Evolutionary conservation across 225 moss, liverwort and hornwort genomes (phyloP).

Genomic region (Asterella californica): DNA sequence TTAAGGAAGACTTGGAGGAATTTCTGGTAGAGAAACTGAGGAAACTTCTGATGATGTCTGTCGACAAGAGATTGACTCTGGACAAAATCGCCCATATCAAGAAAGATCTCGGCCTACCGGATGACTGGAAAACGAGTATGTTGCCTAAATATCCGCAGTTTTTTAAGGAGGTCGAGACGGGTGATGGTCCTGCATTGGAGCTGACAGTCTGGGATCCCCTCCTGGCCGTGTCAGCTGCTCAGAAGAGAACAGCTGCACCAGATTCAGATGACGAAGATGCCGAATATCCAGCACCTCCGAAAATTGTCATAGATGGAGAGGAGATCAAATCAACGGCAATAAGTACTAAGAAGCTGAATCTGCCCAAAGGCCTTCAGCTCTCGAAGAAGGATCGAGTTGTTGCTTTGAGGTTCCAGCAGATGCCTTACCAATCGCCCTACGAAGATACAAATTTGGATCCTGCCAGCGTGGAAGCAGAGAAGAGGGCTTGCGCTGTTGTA

Average conservation of each 20-base stretch:
- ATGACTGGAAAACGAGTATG: conserved; percentile 63
- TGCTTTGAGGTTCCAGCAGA: conserved; percentile 69
- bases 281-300: conserved; percentile 27
- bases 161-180: conserved; percentile 67
- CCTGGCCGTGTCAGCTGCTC: conserved; percentile 61
- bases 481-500: conserved; percentile 66
- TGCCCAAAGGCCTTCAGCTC: conserved; percentile 79
- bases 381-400: conserved; percentile 89
- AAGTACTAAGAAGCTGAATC: conserved; percentile 54
- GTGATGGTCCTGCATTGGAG: conserved; percentile 59
- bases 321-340: conserved; percentile 53
- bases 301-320: conserved; percentile 49
- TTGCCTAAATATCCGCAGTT: conserved; percentile 68
- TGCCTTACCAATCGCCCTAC: conserved; percentile 83
- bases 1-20: conserved; percentile 58
- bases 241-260: conserved; percentile 50
- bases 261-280: conserved; percentile 42
- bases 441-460: conserved; percentile 63
- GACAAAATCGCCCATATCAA: conserved; percentile 76
- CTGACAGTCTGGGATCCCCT: conserved; percentile 82
- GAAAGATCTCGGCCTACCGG: conserved; percentile 72
- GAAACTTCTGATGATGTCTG: conserved; percentile 92
- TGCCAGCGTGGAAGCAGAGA: conserved; percentile 71
- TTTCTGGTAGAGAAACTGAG: conserved; percentile 71
- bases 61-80: conserved; percentile 57